These are phyloP conservation scores for Cladophialophora bantiana DNA, from an alignment of 2,329 filamentous ascomycete genomes.

Conservation along the genomic window DNA sequence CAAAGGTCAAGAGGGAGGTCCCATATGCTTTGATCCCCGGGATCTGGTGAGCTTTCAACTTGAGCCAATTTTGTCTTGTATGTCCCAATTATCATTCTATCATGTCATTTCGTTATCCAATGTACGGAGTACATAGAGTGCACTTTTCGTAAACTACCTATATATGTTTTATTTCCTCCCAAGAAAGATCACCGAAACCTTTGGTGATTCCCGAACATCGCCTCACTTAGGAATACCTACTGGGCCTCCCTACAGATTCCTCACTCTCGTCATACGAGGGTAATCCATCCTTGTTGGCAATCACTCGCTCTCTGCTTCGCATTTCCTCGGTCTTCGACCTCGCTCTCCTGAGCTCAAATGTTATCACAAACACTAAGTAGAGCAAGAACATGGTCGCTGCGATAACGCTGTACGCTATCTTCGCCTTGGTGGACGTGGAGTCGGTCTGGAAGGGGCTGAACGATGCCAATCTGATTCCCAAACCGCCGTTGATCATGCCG, in stretches of 20 bases:
- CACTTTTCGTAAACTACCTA: neutral
- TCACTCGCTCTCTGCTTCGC: constrained; percentile 22
- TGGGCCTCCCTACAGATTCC: constrained; percentile 26
- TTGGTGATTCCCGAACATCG: neutral
- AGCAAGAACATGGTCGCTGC: constrained; percentile 56
- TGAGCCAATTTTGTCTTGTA: neutral
- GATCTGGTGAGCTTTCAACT: constrained; percentile 40
- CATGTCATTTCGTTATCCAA: neutral
- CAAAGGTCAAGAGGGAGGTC: constrained; percentile 47
- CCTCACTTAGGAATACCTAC: neutral
- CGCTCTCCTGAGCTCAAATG: constrained; percentile 34
- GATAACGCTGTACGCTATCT: constrained; percentile 60
- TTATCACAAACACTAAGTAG: constrained; percentile 47
- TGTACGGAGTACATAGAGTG: neutral
- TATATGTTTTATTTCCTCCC: neutral
- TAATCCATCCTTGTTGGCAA: constrained; percentile 26
- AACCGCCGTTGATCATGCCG: constrained; percentile 64
- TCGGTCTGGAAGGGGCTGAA: constrained; percentile 44
- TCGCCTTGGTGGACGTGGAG: constrained; percentile 44
- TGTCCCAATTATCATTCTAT: constrained; percentile 11
- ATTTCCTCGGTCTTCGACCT: constrained; percentile 20
- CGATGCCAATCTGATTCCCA: constrained; percentile 59
- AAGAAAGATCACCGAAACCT: neutral
- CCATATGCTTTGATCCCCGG: constrained; percentile 51
- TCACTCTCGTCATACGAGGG: constrained; percentile 37